phyloP scores from a whole-genome alignment of 73 alveolate genomes.

The Paramecium sexaurelia region DNA sequence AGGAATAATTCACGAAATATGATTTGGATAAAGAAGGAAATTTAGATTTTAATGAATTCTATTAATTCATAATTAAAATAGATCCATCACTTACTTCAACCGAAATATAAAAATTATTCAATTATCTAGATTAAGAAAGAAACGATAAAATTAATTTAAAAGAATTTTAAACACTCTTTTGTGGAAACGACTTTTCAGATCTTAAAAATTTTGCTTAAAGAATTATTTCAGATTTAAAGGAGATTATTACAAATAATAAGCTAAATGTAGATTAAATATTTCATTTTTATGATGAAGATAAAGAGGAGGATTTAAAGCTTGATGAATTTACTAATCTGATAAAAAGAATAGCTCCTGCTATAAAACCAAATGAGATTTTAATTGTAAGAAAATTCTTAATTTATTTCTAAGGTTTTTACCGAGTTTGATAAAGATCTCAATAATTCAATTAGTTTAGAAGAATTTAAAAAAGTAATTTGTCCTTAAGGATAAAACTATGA shows the following conservation, averaged over 20 bases:
- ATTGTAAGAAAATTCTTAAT: not conserved
- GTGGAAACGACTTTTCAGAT: constrained; percentile 55
- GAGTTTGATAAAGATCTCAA: not conserved
- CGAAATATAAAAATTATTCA: constrained; percentile 19
- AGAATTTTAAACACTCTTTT: constrained; percentile 46
- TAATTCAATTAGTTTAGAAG: not conserved
- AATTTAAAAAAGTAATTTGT: not conserved
- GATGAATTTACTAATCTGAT: constrained; percentile 26
- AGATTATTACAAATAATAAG: constrained; percentile 40
- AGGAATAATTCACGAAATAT: constrained; percentile 1
- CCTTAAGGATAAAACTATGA: not conserved
- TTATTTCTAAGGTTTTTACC: not conserved
- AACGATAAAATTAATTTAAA: not conserved
- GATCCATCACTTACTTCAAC: constrained; percentile 49
- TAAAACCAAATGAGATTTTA: not conserved
- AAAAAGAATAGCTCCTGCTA: not conserved
- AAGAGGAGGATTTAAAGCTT: not conserved
- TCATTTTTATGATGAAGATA: constrained; percentile 13
- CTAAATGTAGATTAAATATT: not conserved
- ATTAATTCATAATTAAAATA: not conserved
- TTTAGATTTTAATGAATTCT: constrained; percentile 30
- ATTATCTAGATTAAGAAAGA: not conserved
- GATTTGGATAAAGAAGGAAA: constrained; percentile 5
- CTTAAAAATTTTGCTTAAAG: constrained; percentile 33
- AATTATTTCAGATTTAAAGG: constrained; percentile 50